A percentile compares a stretch with the other conserved stretches of the same genome.
phyloP scores from a whole-genome alignment of 139 green algal genomes.

The Volvox reticuliferus region DNA sequence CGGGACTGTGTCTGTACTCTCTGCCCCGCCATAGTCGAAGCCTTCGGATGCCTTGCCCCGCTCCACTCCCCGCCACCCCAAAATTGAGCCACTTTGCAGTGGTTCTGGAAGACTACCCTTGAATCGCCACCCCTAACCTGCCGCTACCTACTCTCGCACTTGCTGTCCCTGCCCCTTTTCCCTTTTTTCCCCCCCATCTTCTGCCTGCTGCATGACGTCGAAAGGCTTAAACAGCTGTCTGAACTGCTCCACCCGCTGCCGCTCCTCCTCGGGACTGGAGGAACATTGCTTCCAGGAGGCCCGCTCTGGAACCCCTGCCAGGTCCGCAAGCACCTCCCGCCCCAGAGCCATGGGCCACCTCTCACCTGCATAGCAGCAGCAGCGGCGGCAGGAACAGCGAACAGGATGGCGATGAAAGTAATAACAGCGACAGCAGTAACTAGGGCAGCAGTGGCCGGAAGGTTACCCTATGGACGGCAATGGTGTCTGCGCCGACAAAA shows the following conservation, averaged over 20 bases:
- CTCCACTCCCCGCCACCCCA: too few relatives aligned
- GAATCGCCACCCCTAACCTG: background rate
- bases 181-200: background rate
- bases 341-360: constrained; percentile 85
- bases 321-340: constrained; percentile 78
- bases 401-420: background rate
- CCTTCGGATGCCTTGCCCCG: too few relatives aligned
- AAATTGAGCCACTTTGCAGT: too few relatives aligned
- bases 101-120: too few relatives aligned
- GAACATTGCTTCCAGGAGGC: constrained; percentile 89
- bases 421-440: too few relatives aligned
- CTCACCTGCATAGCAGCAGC: constrained; percentile 54
- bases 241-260: constrained; percentile 76
- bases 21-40: too few relatives aligned
- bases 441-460: too few relatives aligned
- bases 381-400: background rate
- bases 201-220: constrained; percentile 67
- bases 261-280: constrained; percentile 71
- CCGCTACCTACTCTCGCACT: background rate
- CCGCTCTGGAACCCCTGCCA: constrained; percentile 77
- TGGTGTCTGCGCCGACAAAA: too few relatives aligned
- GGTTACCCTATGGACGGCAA: too few relatives aligned
- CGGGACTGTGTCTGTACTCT: too few relatives aligned
- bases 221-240: constrained; percentile 83
- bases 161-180: background rate